phyloP scores from a whole-genome alignment of 2,329 filamentous ascomycete genomes.

The Fusarium luffae region DNA sequence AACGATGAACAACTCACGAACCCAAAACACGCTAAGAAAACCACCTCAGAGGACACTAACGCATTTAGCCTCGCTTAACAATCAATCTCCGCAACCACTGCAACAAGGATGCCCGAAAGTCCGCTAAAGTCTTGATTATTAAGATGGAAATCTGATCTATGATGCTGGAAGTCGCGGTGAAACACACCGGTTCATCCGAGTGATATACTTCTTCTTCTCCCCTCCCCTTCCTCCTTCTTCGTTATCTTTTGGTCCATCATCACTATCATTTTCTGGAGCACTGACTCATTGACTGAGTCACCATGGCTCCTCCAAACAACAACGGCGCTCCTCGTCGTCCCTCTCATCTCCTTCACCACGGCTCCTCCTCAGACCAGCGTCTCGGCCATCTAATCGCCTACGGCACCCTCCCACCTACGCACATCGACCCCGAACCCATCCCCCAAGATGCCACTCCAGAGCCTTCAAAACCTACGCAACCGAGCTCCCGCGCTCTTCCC shows the following conservation, averaged over 20 bases:
- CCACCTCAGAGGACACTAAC: background rate
- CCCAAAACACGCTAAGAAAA: background rate
- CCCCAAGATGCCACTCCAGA: slow-evolving; percentile 5
- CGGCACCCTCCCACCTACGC: background rate
- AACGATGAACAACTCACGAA: background rate
- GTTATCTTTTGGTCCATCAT: background rate
- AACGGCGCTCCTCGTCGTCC: background rate
- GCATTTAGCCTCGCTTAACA: slow-evolving; percentile 1
- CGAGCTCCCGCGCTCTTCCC: slow-evolving; percentile 51
- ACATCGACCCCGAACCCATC: background rate
- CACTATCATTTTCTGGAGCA: background rate
- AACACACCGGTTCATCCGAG: background rate
- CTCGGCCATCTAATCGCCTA: slow-evolving; percentile 12
- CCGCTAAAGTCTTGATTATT: background rate
- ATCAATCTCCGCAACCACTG: slow-evolving; percentile 21
- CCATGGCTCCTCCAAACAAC: background rate
- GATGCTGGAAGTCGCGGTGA: slow-evolving; percentile 2
- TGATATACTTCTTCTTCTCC: background rate
- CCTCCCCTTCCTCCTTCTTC: background rate
- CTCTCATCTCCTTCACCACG: background rate
- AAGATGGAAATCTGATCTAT: background rate
- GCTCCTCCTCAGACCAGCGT: slow-evolving; percentile 2
- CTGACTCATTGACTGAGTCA: too few species aligned
- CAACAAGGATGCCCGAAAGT: background rate
- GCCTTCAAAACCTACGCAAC: slow-evolving; percentile 34